Base-by-base conservation (phyloP, 192 early-diverging fungal genomes). In the Backusella mclennaniae region DNA sequence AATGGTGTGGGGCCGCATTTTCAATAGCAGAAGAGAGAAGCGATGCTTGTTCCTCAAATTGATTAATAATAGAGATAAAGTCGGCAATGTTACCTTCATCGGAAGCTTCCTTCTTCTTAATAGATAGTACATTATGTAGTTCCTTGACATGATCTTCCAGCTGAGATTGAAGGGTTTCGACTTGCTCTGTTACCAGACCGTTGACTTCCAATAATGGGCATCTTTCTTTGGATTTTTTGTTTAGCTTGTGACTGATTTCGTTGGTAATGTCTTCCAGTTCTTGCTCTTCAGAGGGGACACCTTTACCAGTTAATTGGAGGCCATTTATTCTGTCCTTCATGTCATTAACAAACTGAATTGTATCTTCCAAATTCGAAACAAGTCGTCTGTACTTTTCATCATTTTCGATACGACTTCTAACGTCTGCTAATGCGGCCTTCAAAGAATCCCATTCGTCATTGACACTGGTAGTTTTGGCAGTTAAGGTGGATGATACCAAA, bases 11-110 rank as follows among this genome's bases (percentile, higher is more conserved):
- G 0, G 81, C 69, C 2, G 82, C 75, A 19, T 69, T 66, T 7
- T 83, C 84, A 36, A 85, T 67, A 26, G 70, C 77, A 44, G 67
- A 66, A 17, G 76, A 49, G 21, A 85, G 66, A 31, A 69, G 74
- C 19, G 35, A 38, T 15, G 80, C 78, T 42, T 78, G 53, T 21
- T 53, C 72, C 29, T 85, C 76, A n/a, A 85, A 73, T 76, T 77
- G 73, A 17, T 80, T 79, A 19, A 80, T 80, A 23, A 83, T 49
- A 15, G 44, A 66, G 35, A 73, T 71, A 39, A 84, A 84, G 29
- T 69, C 59, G 29, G 79, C 66, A 56, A 82, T 38, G 33, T 73
- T 75, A 6, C 59, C 66, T 36, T 79, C 76, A 72, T 84, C 80
- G 5, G 31, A 35, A 26, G 79, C 77, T 75, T 75, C 69, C 29